Percentiles rank a stretch among this genome's conserved stretches.
Conservation (phyloP, 73 alveolate genomes). For the Effrenium voratum region DNA sequence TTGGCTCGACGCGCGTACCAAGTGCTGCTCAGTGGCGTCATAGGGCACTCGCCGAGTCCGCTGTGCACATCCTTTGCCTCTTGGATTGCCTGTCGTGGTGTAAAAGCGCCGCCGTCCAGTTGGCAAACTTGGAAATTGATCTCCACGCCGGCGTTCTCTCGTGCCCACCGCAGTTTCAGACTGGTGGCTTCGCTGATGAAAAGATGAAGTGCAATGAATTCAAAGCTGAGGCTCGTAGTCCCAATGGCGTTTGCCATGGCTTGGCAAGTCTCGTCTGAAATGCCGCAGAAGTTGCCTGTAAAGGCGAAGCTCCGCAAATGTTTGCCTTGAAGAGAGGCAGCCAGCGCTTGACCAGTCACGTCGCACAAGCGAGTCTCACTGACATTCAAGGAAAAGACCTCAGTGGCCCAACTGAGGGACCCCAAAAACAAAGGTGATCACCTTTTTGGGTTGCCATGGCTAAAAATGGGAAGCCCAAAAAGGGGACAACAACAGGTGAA, state of each 20-base stretch:
- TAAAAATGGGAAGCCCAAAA: too few relatives aligned
- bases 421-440: too few relatives aligned
- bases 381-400: slow-evolving; percentile 1
- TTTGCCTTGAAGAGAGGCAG: background rate
- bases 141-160: background rate
- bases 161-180: background rate
- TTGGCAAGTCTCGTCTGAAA: slow-evolving; percentile 42
- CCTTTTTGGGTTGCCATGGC: too few relatives aligned
- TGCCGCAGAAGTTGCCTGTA: background rate
- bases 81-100: background rate
- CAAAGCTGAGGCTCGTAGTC: background rate
- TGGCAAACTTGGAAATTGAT: background rate
- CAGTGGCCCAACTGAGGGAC: background rate
- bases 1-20: too few relatives aligned
- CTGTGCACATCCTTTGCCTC: background rate
- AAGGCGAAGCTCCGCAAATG: slow-evolving; percentile 15
- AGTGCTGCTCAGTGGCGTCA: too few relatives aligned
- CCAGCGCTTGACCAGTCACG: slow-evolving; percentile 5
- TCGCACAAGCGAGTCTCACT: slow-evolving; percentile 11
- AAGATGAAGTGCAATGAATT: background rate
- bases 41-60: background rate
- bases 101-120: background rate
- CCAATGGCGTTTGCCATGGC: background rate
- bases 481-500: too few relatives aligned
- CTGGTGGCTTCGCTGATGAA: background rate